Evolutionary conservation across 768 basidiomycete species (phyloP).

Genomic region (Leccinum incarnatum): DNA sequence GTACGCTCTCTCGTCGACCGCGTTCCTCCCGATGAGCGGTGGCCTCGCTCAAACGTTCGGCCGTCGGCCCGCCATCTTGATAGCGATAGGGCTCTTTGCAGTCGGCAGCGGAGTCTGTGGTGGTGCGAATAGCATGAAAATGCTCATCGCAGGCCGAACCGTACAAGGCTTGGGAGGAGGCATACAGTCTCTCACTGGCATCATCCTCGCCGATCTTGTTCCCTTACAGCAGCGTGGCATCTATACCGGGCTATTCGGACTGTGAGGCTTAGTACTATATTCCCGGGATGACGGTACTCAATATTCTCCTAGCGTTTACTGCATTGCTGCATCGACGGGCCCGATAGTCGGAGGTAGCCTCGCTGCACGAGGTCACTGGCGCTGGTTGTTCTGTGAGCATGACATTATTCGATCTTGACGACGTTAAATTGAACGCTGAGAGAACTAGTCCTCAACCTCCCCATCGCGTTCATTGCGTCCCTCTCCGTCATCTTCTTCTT

Average conservation of each 20-base stretch:
- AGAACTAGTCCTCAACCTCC: slow-evolving; percentile 38
- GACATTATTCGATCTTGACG: neutral
- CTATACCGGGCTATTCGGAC: slow-evolving; percentile 29
- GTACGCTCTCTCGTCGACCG: slow-evolving; percentile 36
- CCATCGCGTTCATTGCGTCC: slow-evolving; percentile 29
- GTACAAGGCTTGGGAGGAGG: slow-evolving; percentile 38
- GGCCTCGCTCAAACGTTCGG: slow-evolving; percentile 33
- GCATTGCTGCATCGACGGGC: slow-evolving; percentile 31
- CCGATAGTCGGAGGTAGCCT: slow-evolving; percentile 38
- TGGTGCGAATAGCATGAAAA: slow-evolving; percentile 16
- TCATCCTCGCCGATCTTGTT: slow-evolving; percentile 43
- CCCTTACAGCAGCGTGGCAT: slow-evolving; percentile 41
- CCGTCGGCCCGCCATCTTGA: slow-evolving; percentile 26
- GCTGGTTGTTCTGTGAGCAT: slow-evolving; percentile 43
- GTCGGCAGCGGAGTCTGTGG: slow-evolving; percentile 39
- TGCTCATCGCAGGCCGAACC: slow-evolving; percentile 26
- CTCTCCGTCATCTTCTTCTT: slow-evolving; percentile 27
- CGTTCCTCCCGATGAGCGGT: slow-evolving; percentile 37
- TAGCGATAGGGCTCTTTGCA: slow-evolving; percentile 26
- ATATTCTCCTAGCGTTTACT: slow-evolving; percentile 27
- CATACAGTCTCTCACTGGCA: slow-evolving; percentile 34
- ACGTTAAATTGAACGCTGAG: neutral
- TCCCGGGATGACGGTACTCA: too few relatives aligned
- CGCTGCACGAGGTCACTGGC: slow-evolving; percentile 34
- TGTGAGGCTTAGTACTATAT: slow-evolving; percentile 5